A percentile compares a stretch with the other conserved stretches of the same genome.
Evolutionary conservation across 225 moss, liverwort and hornwort genomes (phyloP).

Genomic region (Pleurozium schreberi): DNA sequence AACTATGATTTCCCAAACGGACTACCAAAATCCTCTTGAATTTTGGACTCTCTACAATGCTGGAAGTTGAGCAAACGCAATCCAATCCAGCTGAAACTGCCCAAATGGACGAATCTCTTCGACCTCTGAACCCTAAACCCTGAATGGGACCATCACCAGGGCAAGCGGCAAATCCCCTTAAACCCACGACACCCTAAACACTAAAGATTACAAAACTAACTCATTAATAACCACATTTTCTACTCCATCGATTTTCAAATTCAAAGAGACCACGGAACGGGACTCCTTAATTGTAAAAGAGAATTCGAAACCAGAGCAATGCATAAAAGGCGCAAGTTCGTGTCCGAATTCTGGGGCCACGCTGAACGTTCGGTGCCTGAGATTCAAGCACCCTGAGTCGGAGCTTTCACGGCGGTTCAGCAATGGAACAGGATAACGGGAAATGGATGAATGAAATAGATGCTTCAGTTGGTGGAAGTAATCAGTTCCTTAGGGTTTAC

Average conservation of each 20-base stretch:
- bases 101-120: not conserved
- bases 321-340: not conserved
- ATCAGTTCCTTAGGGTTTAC: no score
- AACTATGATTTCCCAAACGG: not conserved
- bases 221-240: not conserved
- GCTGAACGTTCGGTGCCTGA: not conserved
- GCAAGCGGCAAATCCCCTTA: not conserved
- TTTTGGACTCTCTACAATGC: not conserved
- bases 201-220: not conserved
- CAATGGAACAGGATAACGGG: not conserved
- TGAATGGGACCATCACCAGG: not conserved
- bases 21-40: not conserved
- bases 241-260: not conserved
- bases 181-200: not conserved
- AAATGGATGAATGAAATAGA: not conserved
- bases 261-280: not conserved
- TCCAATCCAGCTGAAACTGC: not conserved
- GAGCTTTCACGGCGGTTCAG: not conserved
- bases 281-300: not conserved
- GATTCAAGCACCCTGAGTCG: not conserved
- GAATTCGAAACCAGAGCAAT: not conserved
- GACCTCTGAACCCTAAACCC: not conserved
- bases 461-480: no score
- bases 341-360: not conserved
- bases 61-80: not conserved